phyloP scores from a whole-genome alignment of 352 stramenopile genomes.

The Globisporangium irregulare region DNA sequence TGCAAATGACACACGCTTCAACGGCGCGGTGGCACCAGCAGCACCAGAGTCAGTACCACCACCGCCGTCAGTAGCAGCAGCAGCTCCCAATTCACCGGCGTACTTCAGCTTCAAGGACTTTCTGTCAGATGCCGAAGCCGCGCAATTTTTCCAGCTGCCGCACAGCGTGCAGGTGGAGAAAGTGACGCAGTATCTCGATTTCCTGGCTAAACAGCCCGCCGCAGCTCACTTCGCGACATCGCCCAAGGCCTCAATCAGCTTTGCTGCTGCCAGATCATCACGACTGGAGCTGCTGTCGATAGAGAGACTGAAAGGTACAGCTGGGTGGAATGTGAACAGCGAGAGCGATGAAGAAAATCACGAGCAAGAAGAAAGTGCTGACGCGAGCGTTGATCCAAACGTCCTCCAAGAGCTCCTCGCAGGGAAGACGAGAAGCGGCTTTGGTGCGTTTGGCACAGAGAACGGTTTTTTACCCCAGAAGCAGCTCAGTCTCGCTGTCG shows the following conservation, averaged over 20 bases:
- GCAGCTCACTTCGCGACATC: slow-evolving; percentile 53
- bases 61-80: neutral
- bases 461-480: slow-evolving; percentile 59
- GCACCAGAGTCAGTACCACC: neutral
- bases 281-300: neutral
- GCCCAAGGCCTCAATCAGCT: slow-evolving; percentile 49
- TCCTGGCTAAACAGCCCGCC: slow-evolving; percentile 45
- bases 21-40: neutral
- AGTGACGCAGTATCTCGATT: slow-evolving; percentile 63
- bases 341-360: neutral
- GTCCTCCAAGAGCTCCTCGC: slow-evolving; percentile 37
- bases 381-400: slow-evolving; percentile 8
- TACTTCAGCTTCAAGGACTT: slow-evolving; percentile 76
- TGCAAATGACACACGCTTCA: neutral
- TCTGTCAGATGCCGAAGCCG: slow-evolving; percentile 37
- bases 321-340: neutral
- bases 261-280: slow-evolving; percentile 19
- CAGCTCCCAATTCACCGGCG: neutral
- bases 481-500: slow-evolving; percentile 60
- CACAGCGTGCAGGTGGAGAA: slow-evolving; percentile 54
- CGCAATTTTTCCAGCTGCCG: slow-evolving; percentile 49
- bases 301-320: neutral
- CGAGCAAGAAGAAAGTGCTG: neutral
- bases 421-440: slow-evolving; percentile 59
- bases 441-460: slow-evolving; percentile 70